Evolutionary conservation across 352 stramenopile genomes (phyloP), one percentile per base, ranked within the genome.

Genomic region (Pythium volutum): DNA sequence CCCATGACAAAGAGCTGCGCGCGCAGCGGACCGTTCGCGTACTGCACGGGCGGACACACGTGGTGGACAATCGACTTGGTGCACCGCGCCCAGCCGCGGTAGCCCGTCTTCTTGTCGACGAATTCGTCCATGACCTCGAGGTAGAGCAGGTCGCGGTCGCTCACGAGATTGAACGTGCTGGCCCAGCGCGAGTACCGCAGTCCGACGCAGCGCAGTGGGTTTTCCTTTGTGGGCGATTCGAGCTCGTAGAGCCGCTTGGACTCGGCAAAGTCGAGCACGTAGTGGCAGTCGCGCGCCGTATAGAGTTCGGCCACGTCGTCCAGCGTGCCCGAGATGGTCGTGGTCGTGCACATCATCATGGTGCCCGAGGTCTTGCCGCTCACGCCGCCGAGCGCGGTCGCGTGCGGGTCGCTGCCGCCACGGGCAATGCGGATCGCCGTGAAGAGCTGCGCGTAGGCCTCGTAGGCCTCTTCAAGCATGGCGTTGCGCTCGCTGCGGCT

Each of bases 51-150:
- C 39, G 80, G 83, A 27, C 79, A 89, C 57, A 65, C 72, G 39
- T 74, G 66, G 58, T 90, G 81, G 55, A 86, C 75, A 50, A 88
- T 71, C 12, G 83, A 92, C 23, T 80, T 78, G 33, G 81, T 83
- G 38, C 74, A 76, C 3, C 83, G 79, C 9, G 81, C 80, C 83
- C 83, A 92, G 34, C 83, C 79, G 20, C 77, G 79, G 43, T 71
- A 68, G 8, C 79, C 80, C 12, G 74, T 79, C 50, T 72, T 76
- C 29, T 61, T 70, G 61, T 90, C 80, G 27, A 79, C 65, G 59
- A 90, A 92, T 56, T 74, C 71, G 59, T 89, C 74, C 77, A 89
- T 88, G 62, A 73, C 78, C 56, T 90, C 81, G 38, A 87, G 47
- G 48, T 77, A 83, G 27, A 82, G 71, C 43, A 88, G 42, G 62